A percentile compares a stretch with the other conserved stretches of the same genome.
Evolutionary conservation across 2,329 filamentous ascomycete genomes (phyloP).

Genomic region (Anthostomella pinea): DNA sequence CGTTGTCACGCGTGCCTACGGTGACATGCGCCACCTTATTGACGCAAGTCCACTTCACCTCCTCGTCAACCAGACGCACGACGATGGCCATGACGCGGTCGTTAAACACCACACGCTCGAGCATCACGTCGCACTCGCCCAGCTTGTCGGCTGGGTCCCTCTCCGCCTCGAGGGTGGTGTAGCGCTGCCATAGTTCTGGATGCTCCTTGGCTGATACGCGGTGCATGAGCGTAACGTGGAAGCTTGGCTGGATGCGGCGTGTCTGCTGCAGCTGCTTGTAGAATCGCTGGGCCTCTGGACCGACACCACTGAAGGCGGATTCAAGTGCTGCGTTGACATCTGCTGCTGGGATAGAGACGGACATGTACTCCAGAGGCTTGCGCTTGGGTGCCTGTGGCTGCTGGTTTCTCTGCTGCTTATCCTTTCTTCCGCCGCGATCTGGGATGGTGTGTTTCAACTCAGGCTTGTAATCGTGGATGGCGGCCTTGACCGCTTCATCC

Average conservation of each 20-base stretch:
- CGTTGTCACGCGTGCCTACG: conserved; percentile 70
- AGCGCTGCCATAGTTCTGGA: conserved; percentile 72
- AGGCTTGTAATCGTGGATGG: conserved; percentile 74
- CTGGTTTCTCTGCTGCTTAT: conserved; percentile 40
- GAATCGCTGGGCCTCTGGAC: conserved; percentile 57
- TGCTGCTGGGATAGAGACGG: conserved; percentile 43
- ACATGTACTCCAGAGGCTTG: conserved; percentile 55
- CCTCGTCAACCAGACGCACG: conserved; percentile 64
- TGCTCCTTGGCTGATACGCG: conserved; percentile 59
- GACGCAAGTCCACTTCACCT: conserved; percentile 61
- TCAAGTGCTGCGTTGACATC: conserved; percentile 58
- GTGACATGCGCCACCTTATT: conserved; percentile 87
- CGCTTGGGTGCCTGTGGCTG: conserved; percentile 31
- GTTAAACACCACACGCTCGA: conserved; percentile 78
- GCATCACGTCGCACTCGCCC: conserved; percentile 61
- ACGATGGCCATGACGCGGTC: conserved; percentile 88
- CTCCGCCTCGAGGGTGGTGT: conserved; percentile 52
- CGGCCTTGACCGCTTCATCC: conserved; percentile 73
- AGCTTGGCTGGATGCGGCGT: conserved; percentile 75
- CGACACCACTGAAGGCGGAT: conserved; percentile 60
- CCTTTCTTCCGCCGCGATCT: conserved; percentile 47
- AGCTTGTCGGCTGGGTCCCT: conserved; percentile 44
- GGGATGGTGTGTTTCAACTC: conserved; percentile 73
- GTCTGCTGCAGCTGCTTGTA: conserved; percentile 73
- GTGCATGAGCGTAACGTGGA: conserved; percentile 94